Percentiles rank a stretch among this genome's conserved stretches.
phyloP scores from a whole-genome alignment of 345 rosid genomes.

The Garcia nutans region DNA sequence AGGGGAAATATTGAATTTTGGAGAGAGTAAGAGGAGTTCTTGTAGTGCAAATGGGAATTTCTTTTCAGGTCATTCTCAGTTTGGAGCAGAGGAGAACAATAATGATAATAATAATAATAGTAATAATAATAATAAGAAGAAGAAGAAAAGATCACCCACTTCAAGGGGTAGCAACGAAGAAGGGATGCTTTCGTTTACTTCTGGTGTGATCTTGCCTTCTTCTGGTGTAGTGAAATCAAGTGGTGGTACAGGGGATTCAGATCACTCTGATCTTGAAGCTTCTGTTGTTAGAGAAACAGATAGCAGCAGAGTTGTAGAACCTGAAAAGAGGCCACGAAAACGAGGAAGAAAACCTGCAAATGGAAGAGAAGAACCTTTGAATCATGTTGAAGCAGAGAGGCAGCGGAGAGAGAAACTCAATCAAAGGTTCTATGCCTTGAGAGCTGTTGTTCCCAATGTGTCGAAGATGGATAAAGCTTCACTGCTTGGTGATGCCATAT shows the following conservation, averaged over 20 bases:
- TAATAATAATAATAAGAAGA: slow-evolving; percentile 41
- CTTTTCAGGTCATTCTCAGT: slow-evolving; percentile 48
- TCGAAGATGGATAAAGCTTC: slow-evolving; percentile 99
- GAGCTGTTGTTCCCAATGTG: slow-evolving; percentile 93
- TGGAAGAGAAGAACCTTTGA: slow-evolving; percentile 93
- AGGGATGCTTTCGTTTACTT: slow-evolving; percentile 78
- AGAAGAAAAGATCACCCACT: slow-evolving; percentile 61
- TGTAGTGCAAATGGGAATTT: slow-evolving; percentile 44
- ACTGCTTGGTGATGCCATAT: slow-evolving; percentile 81
- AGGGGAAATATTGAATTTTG: slow-evolving; percentile 74
- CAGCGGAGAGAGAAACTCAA: slow-evolving; percentile 97
- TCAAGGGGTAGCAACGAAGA: slow-evolving; percentile 74
- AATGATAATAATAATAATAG: slow-evolving; percentile 10
- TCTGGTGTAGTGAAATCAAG: slow-evolving; percentile 53
- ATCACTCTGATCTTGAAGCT: slow-evolving; percentile 91
- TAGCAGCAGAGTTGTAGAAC: slow-evolving; percentile 57
- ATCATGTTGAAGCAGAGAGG: slow-evolving; percentile 97
- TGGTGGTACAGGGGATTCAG: slow-evolving; percentile 69
- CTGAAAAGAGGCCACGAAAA: slow-evolving; percentile 81
- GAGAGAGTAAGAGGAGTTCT: slow-evolving; percentile 63
- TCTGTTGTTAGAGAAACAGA: slow-evolving; percentile 72
- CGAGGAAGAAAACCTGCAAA: slow-evolving; percentile 96
- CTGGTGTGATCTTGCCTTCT: slow-evolving; percentile 60
- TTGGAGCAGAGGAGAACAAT: slow-evolving; percentile 50
- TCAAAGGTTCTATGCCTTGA: slow-evolving; percentile 75